These are phyloP conservation scores for Nyssa sinensis DNA, from an alignment of 148 eudicot species.

Conservation along the genomic window DNA sequence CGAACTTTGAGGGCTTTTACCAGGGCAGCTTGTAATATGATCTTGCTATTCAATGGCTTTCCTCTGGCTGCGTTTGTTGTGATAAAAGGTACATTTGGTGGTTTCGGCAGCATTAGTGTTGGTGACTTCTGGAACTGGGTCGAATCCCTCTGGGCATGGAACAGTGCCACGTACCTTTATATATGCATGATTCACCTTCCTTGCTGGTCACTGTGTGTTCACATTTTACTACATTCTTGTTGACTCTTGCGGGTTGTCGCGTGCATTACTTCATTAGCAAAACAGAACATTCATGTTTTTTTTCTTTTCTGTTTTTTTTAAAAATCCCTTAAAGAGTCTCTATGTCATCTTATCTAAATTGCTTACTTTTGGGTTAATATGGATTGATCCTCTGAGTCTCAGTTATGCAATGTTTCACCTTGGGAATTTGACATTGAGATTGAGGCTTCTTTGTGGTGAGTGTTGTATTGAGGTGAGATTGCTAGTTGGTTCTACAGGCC, in stretches of 20 bases:
- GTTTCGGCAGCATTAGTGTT: slow-evolving; percentile 33
- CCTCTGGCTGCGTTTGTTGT: slow-evolving; percentile 62
- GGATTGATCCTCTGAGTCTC: neutral
- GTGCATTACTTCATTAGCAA: neutral
- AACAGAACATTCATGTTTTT: neutral
- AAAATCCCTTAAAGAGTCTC: neutral
- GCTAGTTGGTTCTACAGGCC: neutral
- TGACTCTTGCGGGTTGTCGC: slow-evolving; percentile 24
- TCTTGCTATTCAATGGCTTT: slow-evolving; percentile 49
- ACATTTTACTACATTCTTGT: slow-evolving; percentile 57
- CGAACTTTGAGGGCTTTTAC: slow-evolving; percentile 32
- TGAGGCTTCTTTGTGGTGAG: neutral
- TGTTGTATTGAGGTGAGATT: neutral
- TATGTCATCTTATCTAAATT: neutral
- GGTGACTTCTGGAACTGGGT: slow-evolving; percentile 88
- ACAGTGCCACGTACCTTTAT: slow-evolving; percentile 83
- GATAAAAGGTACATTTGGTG: slow-evolving; percentile 50
- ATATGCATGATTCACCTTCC: slow-evolving; percentile 82
- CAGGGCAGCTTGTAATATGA: slow-evolving; percentile 44
- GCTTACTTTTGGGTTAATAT: neutral
- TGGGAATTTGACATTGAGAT: neutral
- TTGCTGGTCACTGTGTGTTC: slow-evolving; percentile 80
- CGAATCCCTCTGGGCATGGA: slow-evolving; percentile 85
- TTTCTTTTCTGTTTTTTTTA: neutral
- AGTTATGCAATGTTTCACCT: neutral